Base-by-base conservation (phyloP, 2,329 filamentous ascomycete species). In the Rhexocercosporidium sp. region DNA sequence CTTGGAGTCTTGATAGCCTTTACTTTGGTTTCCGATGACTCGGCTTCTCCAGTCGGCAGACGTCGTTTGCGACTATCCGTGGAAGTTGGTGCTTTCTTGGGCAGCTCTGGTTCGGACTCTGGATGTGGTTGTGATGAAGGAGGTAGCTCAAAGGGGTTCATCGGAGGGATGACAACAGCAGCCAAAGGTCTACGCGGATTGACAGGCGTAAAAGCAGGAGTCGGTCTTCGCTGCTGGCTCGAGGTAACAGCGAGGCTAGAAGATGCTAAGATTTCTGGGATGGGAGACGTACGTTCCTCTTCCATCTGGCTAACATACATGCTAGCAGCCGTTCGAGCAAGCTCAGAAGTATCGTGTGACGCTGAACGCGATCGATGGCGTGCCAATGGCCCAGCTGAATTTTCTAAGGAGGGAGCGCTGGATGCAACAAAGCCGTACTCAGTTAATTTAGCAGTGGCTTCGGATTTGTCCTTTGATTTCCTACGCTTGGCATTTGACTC, bases 31-130 rank as follows among this genome's bases (percentile, higher is more conserved):
- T 60, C 22, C 9, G 57, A 66, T 16, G 64, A 61, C 16, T 66
- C 66, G 18, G 65, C n/a, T 27, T 70, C 67, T 25, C 66, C 70
- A 31, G 67, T 65, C 18, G 67, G 68, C 12, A 73, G 51, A 16
- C 69, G 71, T 34, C 71, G 67, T 57, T 74, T 74, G 22, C 59
- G 62, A 39, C 64, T 64, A 12, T 65, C 66, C 29, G 44, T 73
- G 3, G 70, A 66, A 22, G 3, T 20, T n/a, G 61, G 61, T 46
- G 49, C 47, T 27, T 44, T 49, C 27, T 57, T 59, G 1, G 66
- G 56, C n/a, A 65, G n/a, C 14, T 44, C 59, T 18, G 37, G 53
- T 6, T 66, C 64, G 29, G 56, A 29, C 56, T 67, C 54, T 18
- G 20, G 47, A 46, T 51, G 44, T 46, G 64, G 57, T 22, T 61